phyloP scores from a whole-genome alignment of 1,139 yeast genomes.

The Meyerozyma smithsonii region DNA sequence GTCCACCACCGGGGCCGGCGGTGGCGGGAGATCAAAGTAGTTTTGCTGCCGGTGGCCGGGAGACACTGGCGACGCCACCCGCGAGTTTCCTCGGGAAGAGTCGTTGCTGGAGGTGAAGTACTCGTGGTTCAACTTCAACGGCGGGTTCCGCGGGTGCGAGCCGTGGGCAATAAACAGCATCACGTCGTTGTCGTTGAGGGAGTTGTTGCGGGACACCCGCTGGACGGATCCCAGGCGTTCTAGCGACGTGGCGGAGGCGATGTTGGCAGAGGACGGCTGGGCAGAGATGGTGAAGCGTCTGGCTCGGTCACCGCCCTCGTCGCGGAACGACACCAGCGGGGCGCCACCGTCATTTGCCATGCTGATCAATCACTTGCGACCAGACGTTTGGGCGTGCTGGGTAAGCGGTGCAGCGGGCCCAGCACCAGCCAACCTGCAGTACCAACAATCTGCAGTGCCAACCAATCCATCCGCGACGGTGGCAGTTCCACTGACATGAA shows the following conservation, averaged over 20 bases:
- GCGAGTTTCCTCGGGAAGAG: slow-evolving; percentile 7
- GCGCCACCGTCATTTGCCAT: background rate
- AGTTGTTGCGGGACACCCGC: slow-evolving; percentile 6
- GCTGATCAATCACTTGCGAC: background rate
- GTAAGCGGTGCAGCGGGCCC: background rate
- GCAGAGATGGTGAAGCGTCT: slow-evolving; percentile 44
- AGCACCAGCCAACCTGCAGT: no score
- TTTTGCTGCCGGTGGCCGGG: background rate
- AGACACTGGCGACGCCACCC: slow-evolving; percentile 11
- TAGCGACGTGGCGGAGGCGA: slow-evolving; percentile 7
- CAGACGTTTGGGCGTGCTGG: background rate
- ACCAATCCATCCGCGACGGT: background rate
- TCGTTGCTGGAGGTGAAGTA: slow-evolving; percentile 7
- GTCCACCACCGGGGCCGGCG: slow-evolving; percentile 9
- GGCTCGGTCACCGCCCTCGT: slow-evolving; percentile 35
- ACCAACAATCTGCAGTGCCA: no score
- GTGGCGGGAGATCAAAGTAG: slow-evolving; percentile 7
- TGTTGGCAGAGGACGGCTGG: slow-evolving; percentile 29
- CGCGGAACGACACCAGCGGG: slow-evolving; percentile 37
- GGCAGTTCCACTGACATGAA: slow-evolving; percentile 24
- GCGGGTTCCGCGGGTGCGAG: slow-evolving; percentile 5
- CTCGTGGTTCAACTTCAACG: slow-evolving; percentile 6
- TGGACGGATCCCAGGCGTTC: background rate
- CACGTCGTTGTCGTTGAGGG: slow-evolving; percentile 8
- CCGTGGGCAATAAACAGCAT: slow-evolving; percentile 11